Evolutionary conservation across 1,284 basidiomycete species (phyloP).

Genomic region (Ceratobasidium sp.): DNA sequence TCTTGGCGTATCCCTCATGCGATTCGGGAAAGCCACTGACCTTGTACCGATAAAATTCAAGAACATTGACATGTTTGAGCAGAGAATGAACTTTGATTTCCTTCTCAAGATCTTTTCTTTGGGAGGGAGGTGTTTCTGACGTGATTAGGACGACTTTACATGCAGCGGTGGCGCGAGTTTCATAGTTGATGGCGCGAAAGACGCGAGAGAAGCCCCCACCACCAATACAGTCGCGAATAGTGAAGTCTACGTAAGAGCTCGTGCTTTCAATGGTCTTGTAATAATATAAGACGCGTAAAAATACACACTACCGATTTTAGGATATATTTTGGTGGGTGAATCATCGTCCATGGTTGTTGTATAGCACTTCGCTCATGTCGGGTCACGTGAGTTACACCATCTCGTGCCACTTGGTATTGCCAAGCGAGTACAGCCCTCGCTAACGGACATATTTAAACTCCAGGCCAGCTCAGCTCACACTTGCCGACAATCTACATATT

Average conservation of each 20-base stretch:
- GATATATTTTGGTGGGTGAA: conserved; percentile 24
- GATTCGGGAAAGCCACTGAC: conserved; percentile 11
- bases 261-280: background rate
- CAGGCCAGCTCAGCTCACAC: background rate
- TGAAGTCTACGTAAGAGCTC: background rate
- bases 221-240: conserved; percentile 71
- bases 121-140: conserved; percentile 65
- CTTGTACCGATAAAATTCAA: conserved; percentile 69
- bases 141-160: conserved; percentile 84
- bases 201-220: conserved; percentile 86
- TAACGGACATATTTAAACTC: conserved; percentile 8
- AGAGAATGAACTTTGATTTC: conserved; percentile 92
- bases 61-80: conserved; percentile 83
- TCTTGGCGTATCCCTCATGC: background rate
- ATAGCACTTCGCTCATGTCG: background rate
- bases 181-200: conserved; percentile 78
- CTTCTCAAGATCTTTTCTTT: conserved; percentile 86
- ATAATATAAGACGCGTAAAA: background rate
- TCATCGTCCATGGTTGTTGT: conserved; percentile 36
- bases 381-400: conserved; percentile 19
- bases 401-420: background rate
- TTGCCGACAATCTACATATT: background rate
- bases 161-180: conserved; percentile 75
- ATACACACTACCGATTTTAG: conserved; percentile 35
- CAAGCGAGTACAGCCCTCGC: conserved; percentile 30